Base-by-base conservation (phyloP, 176 grass and related monocot genomes). In the Hyparrhenia diplandra region DNA sequence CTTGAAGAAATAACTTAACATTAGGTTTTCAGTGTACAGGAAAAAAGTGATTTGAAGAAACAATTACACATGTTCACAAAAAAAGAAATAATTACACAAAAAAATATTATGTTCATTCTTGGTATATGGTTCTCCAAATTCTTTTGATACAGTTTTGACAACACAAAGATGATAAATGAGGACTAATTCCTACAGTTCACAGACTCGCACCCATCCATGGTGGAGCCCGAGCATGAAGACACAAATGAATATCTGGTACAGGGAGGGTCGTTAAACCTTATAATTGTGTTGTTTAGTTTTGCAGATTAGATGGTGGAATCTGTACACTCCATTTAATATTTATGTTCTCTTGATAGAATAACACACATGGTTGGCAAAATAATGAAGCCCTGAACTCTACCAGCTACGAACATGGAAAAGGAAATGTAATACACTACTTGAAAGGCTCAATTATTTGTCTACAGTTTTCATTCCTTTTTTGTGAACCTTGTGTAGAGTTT, bases 401-500 rank as follows among this genome's bases (percentile, higher is more conserved):
- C 0, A 60, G 76, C 4, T 41, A 80, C 64, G 70, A 74, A 83
- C 63, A 78, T 49, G 82, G 41, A 77, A 93, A 36, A 36, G 35
- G 75, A 87, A 98, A 95, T 93, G 96, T 98, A 98, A 93, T 81
- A 78, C 35, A 36, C 57, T 55, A 71, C 67, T 24, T 32, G 16
- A 41, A 42, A 20, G 36, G 20, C 60, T 60, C 11, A 34, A 55
- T 78, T 70, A 41, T 75, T 35, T 76, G 10, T 2, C 1, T 64
- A 35, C 8, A 76, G 24, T 60, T 83, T 54, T 66, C 34, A 20
- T 7, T 62, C 80, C 25, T 88, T 80, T 43, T 30, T 1, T 24
- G 36, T 4, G n/a, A 46, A 18, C 51, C 69, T 54, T 76, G 3
- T 3, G 2, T 64, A 42, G 11, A 76, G 24, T 60, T 83, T 62